These are phyloP conservation scores for Rhodotorula glutinis DNA, from an alignment of 1,284 basidiomycete species.

Conservation along the genomic window DNA sequence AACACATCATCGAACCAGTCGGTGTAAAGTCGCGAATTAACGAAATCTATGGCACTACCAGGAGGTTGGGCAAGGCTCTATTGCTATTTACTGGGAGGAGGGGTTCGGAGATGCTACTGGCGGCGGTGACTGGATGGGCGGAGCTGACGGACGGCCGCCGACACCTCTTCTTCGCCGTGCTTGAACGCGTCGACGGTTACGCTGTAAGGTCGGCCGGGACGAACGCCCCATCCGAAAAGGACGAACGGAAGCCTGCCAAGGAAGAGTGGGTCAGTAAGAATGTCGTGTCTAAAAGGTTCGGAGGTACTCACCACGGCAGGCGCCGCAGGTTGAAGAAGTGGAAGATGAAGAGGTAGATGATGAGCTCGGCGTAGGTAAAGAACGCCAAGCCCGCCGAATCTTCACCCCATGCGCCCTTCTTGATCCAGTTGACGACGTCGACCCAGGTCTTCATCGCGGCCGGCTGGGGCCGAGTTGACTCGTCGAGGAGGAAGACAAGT, in stretches of 20 bases:
- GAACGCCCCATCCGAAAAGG: slow-evolving; percentile 30
- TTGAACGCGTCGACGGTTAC: neutral
- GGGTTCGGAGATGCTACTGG: neutral
- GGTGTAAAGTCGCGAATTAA: too few relatives aligned
- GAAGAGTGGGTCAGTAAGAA: neutral
- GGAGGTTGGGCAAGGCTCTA: too few relatives aligned
- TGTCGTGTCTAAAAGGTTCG: neutral
- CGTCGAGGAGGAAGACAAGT: slow-evolving; percentile 59
- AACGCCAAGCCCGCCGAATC: slow-evolving; percentile 16
- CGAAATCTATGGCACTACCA: too few relatives aligned
- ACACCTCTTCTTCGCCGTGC: neutral
- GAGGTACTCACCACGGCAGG: slow-evolving; percentile 18
- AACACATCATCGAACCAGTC: too few relatives aligned
- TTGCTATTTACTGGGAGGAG: too few relatives aligned
- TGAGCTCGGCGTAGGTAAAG: slow-evolving; percentile 27
- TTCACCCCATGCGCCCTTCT: slow-evolving; percentile 43
- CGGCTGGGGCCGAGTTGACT: slow-evolving; percentile 54
- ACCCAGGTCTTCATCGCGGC: slow-evolving; percentile 64
- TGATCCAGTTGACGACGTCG: slow-evolving; percentile 60
- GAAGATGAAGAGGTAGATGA: slow-evolving; percentile 29
- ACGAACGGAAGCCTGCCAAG: slow-evolving; percentile 24
- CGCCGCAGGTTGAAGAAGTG: slow-evolving; percentile 27
- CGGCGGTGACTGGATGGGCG: neutral
- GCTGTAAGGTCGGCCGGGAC: neutral
- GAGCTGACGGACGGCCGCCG: neutral